Percentiles rank a stretch among this genome's conserved stretches.
Evolutionary conservation across 2,329 filamentous ascomycete genomes (phyloP).

Genomic region (Penicillium brevicompactum): DNA sequence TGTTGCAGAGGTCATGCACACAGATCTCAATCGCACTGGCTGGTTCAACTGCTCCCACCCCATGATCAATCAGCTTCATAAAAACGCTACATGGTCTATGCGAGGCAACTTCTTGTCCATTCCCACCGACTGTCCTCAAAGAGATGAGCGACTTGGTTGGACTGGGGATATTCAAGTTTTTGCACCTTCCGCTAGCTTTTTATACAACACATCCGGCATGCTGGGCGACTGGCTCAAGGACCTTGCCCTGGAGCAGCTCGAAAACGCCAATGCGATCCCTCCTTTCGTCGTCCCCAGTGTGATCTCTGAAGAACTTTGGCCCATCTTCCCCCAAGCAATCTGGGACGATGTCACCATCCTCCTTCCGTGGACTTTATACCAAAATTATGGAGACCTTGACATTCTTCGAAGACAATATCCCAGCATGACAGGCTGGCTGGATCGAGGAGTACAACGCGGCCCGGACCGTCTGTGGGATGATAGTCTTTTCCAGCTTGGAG

Average conservation of each 20-base stretch:
- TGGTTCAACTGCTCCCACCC: conserved; percentile 56
- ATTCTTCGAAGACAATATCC: conserved; percentile 40
- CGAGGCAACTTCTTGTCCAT: conserved; percentile 60
- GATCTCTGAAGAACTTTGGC: neutral
- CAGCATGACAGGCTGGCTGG: conserved; percentile 41
- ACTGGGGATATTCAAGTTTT: conserved; percentile 57
- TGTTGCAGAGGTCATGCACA: conserved; percentile 51
- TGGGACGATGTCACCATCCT: conserved; percentile 45
- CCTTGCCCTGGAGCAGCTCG: conserved; percentile 40
- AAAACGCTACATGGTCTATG: conserved; percentile 60
- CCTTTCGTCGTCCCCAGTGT: conserved; percentile 37
- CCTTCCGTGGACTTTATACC: conserved; percentile 40
- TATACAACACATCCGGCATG: conserved; percentile 57
- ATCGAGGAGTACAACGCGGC: conserved; percentile 32
- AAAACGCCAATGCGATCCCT: conserved; percentile 27
- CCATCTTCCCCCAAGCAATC: conserved; percentile 29
- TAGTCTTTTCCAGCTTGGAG: conserved; percentile 35
- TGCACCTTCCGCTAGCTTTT: conserved; percentile 53
- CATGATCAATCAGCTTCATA: conserved; percentile 56
- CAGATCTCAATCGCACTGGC: conserved; percentile 55
- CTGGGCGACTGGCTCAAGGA: conserved; percentile 55
- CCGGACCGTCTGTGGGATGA: conserved; percentile 39
- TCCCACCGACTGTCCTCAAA: conserved; percentile 61
- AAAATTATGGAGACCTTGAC: conserved; percentile 34
- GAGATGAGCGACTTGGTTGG: conserved; percentile 59